phyloP scores from a whole-genome alignment of 306 rosid genomes.

The Vachellia collinsii region DNA sequence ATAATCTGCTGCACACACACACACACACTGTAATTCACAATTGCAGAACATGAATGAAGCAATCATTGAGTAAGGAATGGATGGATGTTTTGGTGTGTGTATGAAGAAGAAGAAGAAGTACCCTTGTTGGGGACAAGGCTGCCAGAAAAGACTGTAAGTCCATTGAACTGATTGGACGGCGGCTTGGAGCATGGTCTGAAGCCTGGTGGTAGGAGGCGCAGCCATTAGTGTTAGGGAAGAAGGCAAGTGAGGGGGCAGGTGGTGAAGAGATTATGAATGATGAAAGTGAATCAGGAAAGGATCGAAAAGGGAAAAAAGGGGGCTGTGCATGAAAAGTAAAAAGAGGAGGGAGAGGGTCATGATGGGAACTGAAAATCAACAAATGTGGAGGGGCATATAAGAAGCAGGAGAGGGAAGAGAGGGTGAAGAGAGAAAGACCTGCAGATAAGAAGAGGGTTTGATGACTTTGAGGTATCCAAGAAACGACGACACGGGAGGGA shows the following conservation, averaged over 20 bases:
- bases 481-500: not conserved
- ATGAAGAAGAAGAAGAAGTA: constrained; percentile 31
- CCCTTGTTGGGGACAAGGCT: constrained; percentile 82
- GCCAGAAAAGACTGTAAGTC: constrained; percentile 98
- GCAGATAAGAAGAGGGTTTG: constrained; percentile 37
- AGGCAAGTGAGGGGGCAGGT: no score
- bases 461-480: constrained; percentile 72
- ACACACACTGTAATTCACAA: not conserved
- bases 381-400: not conserved
- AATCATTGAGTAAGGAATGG: not conserved
- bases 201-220: constrained; percentile 50
- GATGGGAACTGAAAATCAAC: constrained; percentile 44
- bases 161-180: constrained; percentile 98
- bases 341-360: not conserved
- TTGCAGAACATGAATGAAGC: not conserved
- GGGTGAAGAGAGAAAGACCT: constrained; percentile 42
- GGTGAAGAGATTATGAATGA: no score
- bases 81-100: not conserved
- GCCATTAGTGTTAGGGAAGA: constrained; percentile 44
- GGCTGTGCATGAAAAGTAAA: constrained; percentile 32
- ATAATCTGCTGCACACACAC: not conserved
- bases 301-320: constrained; percentile 17
- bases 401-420: constrained; percentile 6
- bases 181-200: constrained; percentile 75
- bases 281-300: not conserved